Base-by-base conservation (phyloP, 495 filamentous ascomycete genomes). In the Cercophora scortea region DNA sequence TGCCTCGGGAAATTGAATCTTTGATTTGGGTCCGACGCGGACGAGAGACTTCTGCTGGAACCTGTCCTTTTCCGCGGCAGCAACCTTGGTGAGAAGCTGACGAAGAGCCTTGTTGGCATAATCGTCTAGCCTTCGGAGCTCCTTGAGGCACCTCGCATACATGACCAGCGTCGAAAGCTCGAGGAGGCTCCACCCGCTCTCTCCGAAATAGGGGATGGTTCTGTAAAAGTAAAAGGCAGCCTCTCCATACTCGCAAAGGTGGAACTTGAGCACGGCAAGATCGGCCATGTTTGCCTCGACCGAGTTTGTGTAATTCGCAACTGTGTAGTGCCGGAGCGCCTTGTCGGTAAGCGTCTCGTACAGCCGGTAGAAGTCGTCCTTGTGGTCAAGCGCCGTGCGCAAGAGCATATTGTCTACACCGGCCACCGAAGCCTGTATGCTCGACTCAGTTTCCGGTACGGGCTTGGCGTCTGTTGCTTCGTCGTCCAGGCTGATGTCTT, bases 91-190 rank as follows among this genome's bases (percentile, higher is more conserved):
- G 33, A 97, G 62, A 11, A 96, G 73, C 57, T 85, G 84, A 12
- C 94, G 72, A 34, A 89, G 71, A 18, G 87, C 80, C 13, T 80
- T 80, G 40, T 79, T 81, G 45, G 89, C 80, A 58, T 91, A 94
- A 48, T 96, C 92, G 42, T 92, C 87, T 53, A 80, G 79, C 15
- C 80, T 79, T 41, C 84, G 68, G 16, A 96, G 77, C 59, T 88
- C 75, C 61, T 89, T 87, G 45, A 97, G 76, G 68, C 89, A 96
- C 36, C 80, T 80, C 4, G 89, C 83, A 64, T 94, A 89, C 77
- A 96, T 84, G 46, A 88, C 79, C 32, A 98, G 74, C 79, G 95
- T 87, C 2, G 81, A 83, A 10, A 86, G 77, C 61, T 96, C 90
- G 11, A 96, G 73, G 5, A 85, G 67, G 41, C 75, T 80, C 93